phyloP scores from a whole-genome alignment of 192 early-diverging fungal species.

The Obelidium mucronatum region DNA sequence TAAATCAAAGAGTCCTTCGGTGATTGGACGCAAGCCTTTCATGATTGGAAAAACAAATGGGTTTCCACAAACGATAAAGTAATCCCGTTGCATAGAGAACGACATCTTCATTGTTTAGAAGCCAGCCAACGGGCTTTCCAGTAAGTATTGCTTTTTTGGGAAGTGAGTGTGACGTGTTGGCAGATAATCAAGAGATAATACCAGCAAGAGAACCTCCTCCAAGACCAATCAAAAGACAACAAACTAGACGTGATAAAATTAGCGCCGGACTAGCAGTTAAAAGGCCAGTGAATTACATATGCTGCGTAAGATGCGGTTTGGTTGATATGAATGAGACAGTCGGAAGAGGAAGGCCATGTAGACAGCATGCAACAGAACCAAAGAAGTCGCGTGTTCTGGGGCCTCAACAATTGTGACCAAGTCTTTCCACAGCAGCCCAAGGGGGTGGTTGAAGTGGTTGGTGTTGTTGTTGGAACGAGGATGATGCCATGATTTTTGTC shows the following conservation, averaged over 20 bases:
- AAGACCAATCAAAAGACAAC: slow-evolving; percentile 21
- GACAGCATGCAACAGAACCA: slow-evolving; percentile 16
- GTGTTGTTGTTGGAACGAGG: too few relatives aligned
- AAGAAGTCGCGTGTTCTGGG: neutral
- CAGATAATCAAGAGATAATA: neutral
- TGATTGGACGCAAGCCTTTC: slow-evolving; percentile 4
- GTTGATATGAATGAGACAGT: neutral
- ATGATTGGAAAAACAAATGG: slow-evolving; percentile 40
- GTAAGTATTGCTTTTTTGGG: slow-evolving; percentile 35
- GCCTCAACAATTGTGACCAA: neutral
- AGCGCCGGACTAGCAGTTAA: neutral
- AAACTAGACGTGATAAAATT: neutral
- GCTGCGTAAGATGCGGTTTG: neutral
- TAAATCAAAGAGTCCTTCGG: slow-evolving; percentile 24
- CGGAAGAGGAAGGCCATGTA: slow-evolving; percentile 25
- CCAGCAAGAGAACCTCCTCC: slow-evolving; percentile 45
- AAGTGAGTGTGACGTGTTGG: neutral
- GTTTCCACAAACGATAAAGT: slow-evolving; percentile 42
- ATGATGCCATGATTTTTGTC: neutral
- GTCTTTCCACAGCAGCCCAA: slow-evolving; percentile 11
- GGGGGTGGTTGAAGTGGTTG: neutral
- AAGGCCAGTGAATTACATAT: slow-evolving; percentile 13
- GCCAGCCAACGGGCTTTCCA: slow-evolving; percentile 41
- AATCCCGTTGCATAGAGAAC: slow-evolving; percentile 42
- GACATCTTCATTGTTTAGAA: slow-evolving; percentile 38